Base-by-base conservation (phyloP, 1,284 basidiomycete species). In the Spongispora temasekensis region DNA sequence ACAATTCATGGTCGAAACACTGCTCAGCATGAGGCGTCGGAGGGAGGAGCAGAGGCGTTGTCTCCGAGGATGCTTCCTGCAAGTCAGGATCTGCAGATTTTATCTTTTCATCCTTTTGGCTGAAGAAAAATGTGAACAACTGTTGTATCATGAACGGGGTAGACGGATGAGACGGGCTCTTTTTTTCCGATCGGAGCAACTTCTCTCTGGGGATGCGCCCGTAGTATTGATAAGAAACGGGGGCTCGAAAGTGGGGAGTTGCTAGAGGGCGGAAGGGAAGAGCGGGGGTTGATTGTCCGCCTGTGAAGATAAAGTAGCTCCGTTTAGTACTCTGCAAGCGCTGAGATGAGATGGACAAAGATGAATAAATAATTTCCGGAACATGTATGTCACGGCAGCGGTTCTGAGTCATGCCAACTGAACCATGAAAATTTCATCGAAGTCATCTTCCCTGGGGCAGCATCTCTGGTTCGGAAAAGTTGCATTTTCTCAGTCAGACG, bases 21-120 rank as follows among this genome's bases (percentile, higher is more conserved):
- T 78, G 76, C 5, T 71, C 67, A 13, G 84, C 84, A 6, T 80
- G 77, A 19, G 85, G 83, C 2, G 83, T 78, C 74, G 4, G 79
- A 73, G 2, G 83, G 82, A 48, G 73, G 77, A 75, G 88, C 82
- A 40, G 77, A 75, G 23, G 74, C 55, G 50, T 73, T 46, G 37
- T 66, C 55, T 74, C 71, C 32, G 63, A 62, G 2, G 65, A 55
- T 1, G 25, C 34, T 28, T n/a, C 30, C 19, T 32, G 58, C 8
- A 54, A 55, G 6, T n/a, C 21, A 42, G 59, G 44, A 30, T 56
- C 59, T 30, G 21, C 53, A 15, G 56, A 53, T 5, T 50, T 34
- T 17, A 50, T 55, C 27, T 61, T 56, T 7, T 17, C 48, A 52
- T 4, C 3, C n/a, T 30, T 55, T 7, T 15, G 28, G 13, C 9